Base-by-base conservation (phyloP, 345 rosid genomes). In the Psidium guajava region DNA sequence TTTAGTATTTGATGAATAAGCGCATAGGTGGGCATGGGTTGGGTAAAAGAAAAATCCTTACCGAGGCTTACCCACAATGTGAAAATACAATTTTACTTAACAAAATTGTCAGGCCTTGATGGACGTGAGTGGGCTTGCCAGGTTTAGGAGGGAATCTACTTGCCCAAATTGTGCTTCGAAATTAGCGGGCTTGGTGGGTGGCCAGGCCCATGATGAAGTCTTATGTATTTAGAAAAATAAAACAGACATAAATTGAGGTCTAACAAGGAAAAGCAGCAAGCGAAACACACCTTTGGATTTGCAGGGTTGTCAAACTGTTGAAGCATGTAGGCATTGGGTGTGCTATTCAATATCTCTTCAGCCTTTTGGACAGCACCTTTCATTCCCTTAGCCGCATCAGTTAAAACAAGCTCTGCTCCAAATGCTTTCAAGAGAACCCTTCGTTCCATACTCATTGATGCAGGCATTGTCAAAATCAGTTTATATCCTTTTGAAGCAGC, bases 261-360 rank as follows among this genome's bases (percentile, higher is more conserved):
- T n/a, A 75, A 55, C 54, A 28, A n/a, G 22, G 15, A 82, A 12
- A 14, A 51, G n/a, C 73, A 82, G 58, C 25, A 84, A 83, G 47
- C n/a, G 3, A 50, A 6, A 74, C 85, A 85, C 86, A 96, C 99
- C 95, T 90, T 91, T 5, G 97, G 98, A 85, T 96, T 96, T 54
- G 99, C 95, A 86, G 95, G 97, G 90, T 97, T 96, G 44, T 95
- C 99, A 85, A 92, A 94, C 88, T 96, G 99, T 86, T 90, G 93
- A 86, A 95, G 96, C 93, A 96, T 94, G 89, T 93, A 92, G 0
- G 96, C 94, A 36, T 93, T 85, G 0, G 96, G 95, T 47, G 94
- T 95, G 53, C 86, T 85, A 40, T 90, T 88, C 88, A 94, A 59
- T 83, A 97, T 90, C 87, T 95, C 94, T 86, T 97, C 96, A 74